Base-by-base conservation (phyloP, 2,329 filamentous ascomycete species). In the Scedosporium minutisporum region DNA sequence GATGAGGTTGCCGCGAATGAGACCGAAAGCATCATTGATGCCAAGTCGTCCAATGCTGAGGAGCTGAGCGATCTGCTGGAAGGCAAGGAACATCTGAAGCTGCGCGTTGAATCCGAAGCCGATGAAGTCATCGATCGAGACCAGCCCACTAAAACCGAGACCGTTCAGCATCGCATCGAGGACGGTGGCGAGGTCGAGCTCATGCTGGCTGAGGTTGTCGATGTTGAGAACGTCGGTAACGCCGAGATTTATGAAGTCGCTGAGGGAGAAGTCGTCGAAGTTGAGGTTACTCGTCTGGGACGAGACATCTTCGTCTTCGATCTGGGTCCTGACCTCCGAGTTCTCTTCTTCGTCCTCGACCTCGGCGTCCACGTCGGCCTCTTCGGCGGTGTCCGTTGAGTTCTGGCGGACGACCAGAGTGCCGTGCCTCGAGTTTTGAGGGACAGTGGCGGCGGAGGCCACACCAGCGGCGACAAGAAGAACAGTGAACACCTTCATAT, bases 41-140 rank as follows among this genome's bases (percentile, higher is more conserved):
- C 61, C 61, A 48, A 68, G 57, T 14, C 58, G 60, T 23, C 64
- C 63, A 55, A 64, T 61, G 61, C 65, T 63, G 44, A 68, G 63
- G 7, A 68, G 65, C 16, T 60, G 61, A 2, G 66, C 61, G 23
- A 68, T 27, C 58, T 68, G 63, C 63, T 68, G 66, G 38, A 68
- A 63, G 53, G 65, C 64, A 7, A 63, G 60, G 60, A 68, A 60
- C 62, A 66, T 62, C 58, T 64, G 48, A n/a, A 68, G 63, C 62
- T 68, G 64, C 60, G 67, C 64, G 67, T 68, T 67, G 48, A 71
- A 64, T 63, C 72, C 68, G 58, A 73, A 68, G 64, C 65, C 62
- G 64, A 65, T 64, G 58, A 72, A 60, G 63, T 65, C 63, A 66
- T 68, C 67, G 58, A 69, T 62, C 63, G 67, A 65, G 63, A 72